These are phyloP conservation scores for Solanum hybrid DNA, from an alignment of 305 asterid species.

Conservation along the genomic window DNA sequence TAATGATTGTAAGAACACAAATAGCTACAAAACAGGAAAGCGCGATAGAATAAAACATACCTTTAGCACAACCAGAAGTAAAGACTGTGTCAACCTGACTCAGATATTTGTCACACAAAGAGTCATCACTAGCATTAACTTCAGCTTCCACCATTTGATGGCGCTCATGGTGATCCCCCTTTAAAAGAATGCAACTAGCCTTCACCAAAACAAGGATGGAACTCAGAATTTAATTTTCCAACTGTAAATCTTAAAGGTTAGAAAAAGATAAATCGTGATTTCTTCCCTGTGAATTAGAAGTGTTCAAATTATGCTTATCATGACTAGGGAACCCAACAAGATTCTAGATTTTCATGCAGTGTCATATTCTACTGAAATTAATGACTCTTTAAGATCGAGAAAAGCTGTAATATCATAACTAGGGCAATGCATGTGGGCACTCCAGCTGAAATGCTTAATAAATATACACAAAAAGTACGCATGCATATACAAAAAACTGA, in stretches of 20 bases:
- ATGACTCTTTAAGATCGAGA: background rate
- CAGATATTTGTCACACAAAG: constrained; percentile 49
- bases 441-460: background rate
- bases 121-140: constrained; percentile 39
- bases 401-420: background rate
- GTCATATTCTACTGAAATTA: background rate
- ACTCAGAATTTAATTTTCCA: background rate
- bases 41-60: constrained; percentile 25
- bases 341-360: background rate
- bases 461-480: background rate
- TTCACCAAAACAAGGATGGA: constrained; percentile 27
- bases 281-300: background rate
- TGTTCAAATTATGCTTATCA: background rate
- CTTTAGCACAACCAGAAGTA: constrained; percentile 51
- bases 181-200: constrained; percentile 64
- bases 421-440: background rate
- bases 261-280: constrained; percentile 2
- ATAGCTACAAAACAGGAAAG: background rate
- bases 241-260: background rate
- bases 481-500: background rate
- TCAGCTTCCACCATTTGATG: constrained; percentile 39
- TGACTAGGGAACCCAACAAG: background rate
- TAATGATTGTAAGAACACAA: background rate
- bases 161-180: constrained; percentile 49
- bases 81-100: constrained; percentile 45